Base-by-base conservation (phyloP, 257 asterid genomes). In the Thymus mandschuricus region DNA sequence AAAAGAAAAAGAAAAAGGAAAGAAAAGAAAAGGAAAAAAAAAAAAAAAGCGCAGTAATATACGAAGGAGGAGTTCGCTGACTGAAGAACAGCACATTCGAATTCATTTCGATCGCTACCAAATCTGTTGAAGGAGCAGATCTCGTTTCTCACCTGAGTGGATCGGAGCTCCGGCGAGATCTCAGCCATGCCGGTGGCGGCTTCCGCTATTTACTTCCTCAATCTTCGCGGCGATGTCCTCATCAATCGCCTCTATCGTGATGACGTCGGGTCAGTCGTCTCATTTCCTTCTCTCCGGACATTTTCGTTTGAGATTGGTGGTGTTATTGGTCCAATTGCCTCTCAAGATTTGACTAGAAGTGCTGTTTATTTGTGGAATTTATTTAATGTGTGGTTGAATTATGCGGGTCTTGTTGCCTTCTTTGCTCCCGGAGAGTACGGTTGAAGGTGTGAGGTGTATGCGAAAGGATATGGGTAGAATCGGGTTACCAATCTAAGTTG, bases 161-260 rank as follows among this genome's bases (percentile, higher is more conserved):
- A 78, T 78, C 78, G 75, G 78, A 78, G 78, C 67, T 78, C 78
- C 71, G 71, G 60, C 41, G 34, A 52, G 79, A 67, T 78, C 68
- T 71, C 52, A 85, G 87, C 76, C 76, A 94, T 94, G 99, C 99
- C 99, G 43, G 91, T 94, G 76, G 97, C 97, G 79, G 99, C 99
- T 81, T 94, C 99, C 49, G 97, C 99, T 69, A 80, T 94, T 52
- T 94, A 94, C 81, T 94, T 94, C 79, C 87, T 94, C 43, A 94
- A 94, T 81, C 97, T 94, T 75, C 96, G 99, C 29, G 99, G 99
- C 82, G 97, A 94, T 86, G 96, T 91, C 76, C 97, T 94, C 85
- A 94, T 94, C 81, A 94, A 94, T 82, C 99, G 99, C 78, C 97
- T 94, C 65, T 94, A 94, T 60, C 99, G 99, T 27, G 99, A 94